Evolutionary conservation across 345 rosid species (phyloP), one percentile per base, ranked within the genome.

Genomic region (Garcia nutans): DNA sequence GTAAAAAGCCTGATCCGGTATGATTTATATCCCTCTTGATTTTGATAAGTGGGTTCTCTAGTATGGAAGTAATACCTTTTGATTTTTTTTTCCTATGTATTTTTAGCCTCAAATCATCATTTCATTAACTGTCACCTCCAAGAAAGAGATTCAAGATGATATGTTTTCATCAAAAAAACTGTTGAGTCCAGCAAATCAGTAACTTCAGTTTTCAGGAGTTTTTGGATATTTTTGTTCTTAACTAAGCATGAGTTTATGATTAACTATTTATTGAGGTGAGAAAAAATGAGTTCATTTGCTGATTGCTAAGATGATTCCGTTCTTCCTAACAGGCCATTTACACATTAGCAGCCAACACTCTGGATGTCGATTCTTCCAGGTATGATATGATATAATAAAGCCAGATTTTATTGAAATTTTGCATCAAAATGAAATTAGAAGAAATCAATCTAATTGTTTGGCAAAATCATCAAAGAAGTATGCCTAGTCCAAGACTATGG

Each of bases 1-100:
- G 91, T 61, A 93, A 95, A 82, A 95, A 95, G 84, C 97, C 99
- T 76, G 97, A 95, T 70, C 99, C 97, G 7, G 99, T 94, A 74
- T 73, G 56, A 55, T 55, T 28, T 56, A 22, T 2, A 47, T 23
- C 37, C 60, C 68, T 61, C 68, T 73, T 71, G 5, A 6, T 44
- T 74, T 68, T 13, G 22, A 31, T 37, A n/a, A 17, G 73, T 55
- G 31, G 16, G 10, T 23, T 59, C 66, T 57, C 26, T 8, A 16
- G 26, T 33, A 28, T 6, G 12, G 24, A 33, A 58, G 61, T 12
- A 42, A 26, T 33, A 24, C 22, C 26, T 9, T 77, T 73, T 12
- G 26, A 19, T 67, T 75, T 69, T 57, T 7, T 57, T 7, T 55
- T 64, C 10, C 49, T 15, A 74, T 44, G 22, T 19, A 49, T 2